Percentiles rank a stretch among this genome's conserved stretches.
phyloP scores from a whole-genome alignment of 1,284 basidiomycete genomes.

The Rhodotorula sp. region DNA sequence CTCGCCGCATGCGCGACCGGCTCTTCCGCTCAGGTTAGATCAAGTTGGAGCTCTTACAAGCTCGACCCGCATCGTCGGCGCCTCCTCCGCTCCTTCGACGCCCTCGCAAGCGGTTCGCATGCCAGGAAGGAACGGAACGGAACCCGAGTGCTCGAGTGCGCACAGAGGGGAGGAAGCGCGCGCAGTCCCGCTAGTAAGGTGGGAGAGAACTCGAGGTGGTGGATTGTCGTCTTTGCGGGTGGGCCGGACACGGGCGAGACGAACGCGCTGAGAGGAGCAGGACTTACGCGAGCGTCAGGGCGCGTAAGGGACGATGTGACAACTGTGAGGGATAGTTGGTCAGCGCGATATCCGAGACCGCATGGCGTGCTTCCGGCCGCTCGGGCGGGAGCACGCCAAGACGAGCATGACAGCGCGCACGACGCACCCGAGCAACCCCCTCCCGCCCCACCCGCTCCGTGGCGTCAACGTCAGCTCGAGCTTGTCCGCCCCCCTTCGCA shows the following conservation, averaged over 20 bases:
- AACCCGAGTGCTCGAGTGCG: too few relatives aligned
- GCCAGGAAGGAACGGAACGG: not conserved
- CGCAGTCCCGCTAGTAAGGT: slow-evolving; percentile 22
- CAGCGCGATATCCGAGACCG: too few relatives aligned
- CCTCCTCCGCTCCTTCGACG: not conserved
- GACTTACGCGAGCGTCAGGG: not conserved
- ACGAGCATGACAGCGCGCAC: not conserved
- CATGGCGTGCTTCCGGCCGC: too few relatives aligned
- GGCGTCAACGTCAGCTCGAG: slow-evolving; percentile 60
- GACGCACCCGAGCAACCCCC: slow-evolving; percentile 70
- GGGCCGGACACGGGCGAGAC: not conserved
- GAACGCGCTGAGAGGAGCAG: not conserved
- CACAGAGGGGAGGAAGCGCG: not conserved
- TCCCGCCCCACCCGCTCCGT: slow-evolving; percentile 68
- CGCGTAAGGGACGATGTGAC: slow-evolving; percentile 8
- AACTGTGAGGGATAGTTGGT: too few relatives aligned
- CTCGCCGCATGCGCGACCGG: too few relatives aligned
- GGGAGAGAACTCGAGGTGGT: slow-evolving; percentile 6
- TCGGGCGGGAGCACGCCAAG: not conserved
- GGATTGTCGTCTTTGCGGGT: slow-evolving; percentile 18
- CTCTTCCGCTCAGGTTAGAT: slow-evolving; percentile 1
- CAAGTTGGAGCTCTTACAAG: not conserved
- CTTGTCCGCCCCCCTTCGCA: slow-evolving; percentile 54
- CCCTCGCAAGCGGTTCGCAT: not conserved
- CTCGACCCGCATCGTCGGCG: not conserved